Evolutionary conservation across 306 rosid species (phyloP), one percentile per base, ranked within the genome.

Genomic region (Quercus engelmannii): DNA sequence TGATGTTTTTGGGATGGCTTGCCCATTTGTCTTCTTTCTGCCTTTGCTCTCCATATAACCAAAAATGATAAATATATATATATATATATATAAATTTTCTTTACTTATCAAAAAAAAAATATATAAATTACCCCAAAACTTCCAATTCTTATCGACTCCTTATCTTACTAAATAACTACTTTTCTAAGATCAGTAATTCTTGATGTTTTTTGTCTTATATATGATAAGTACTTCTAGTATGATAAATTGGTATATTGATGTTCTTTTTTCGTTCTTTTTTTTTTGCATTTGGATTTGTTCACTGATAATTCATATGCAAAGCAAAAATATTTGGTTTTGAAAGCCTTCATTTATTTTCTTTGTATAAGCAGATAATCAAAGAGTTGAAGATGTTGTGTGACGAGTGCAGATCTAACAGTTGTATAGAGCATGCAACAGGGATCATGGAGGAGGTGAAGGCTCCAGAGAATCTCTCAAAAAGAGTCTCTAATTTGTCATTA

Each of bases 371-470:
- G 76, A 68, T 71, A 26, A 79, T 79, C 76, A 82, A 83, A 83
- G 89, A 86, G 84, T 83, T 88, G 88, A 86, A 86, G 83, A 62
- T 31, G 54, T 76, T 88, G 77, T 65, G 78, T 31, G 88, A 79
- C 41, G 89, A 88, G 71, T 86, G 89, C 78, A 81, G 91, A 83
- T 84, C 89, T 21, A 83, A 85, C 83, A 83, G 84, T 25, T 88
- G 91, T 55, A 81, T 88, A 57, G 91, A 88, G 83, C 89, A 88
- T 79, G 91, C 91, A 54, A 81, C 81, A 6, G 91, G 83, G 71
- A 83, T 85, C 75, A 81, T 88, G 82, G 91, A 88, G 79, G 91
- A 81, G 85, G 78, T 81, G 57, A 85, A 88, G 85, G 89, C 89
- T 25, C 86, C 88, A 23, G 89, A 88, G 75, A 86, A 85, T 74